phyloP scores from a whole-genome alignment of 768 basidiomycete species.

The Rhizopogon rudus region DNA sequence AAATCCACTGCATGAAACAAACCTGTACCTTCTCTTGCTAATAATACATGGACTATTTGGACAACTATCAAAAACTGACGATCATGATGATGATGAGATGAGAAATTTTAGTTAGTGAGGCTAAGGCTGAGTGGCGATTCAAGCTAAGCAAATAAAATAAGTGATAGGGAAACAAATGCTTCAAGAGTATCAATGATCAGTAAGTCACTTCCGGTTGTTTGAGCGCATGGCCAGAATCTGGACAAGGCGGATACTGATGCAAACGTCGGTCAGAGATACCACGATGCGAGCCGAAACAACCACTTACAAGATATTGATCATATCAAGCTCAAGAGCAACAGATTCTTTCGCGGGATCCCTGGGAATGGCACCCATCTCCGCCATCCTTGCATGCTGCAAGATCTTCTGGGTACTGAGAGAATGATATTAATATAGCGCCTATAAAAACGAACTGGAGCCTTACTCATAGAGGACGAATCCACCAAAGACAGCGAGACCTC shows the following conservation, averaged over 20 bases:
- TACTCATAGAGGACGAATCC: conserved; percentile 88
- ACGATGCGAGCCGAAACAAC: neutral
- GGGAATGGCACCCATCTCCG: conserved; percentile 59
- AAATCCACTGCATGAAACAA: conserved; percentile 29
- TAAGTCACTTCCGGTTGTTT: conserved; percentile 48
- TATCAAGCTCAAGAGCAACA: conserved; percentile 74
- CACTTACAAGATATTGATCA: conserved; percentile 85
- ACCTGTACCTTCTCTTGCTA: neutral
- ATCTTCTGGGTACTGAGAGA: conserved; percentile 76
- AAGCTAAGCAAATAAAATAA: neutral
- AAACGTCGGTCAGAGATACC: conserved; percentile 8
- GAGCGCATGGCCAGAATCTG: conserved; percentile 70
- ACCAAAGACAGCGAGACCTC: conserved; percentile 83
- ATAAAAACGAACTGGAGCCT: conserved; percentile 17
- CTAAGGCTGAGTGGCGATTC: neutral
- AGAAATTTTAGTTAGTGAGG: neutral
- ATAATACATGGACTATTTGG: neutral
- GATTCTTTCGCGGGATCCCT: conserved; percentile 77
- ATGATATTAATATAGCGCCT: neutral
- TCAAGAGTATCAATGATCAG: neutral
- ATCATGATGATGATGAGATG: neutral
- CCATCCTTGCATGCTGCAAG: conserved; percentile 67
- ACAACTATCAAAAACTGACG: neutral
- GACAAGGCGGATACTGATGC: conserved; percentile 66
- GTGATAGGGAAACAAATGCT: neutral